Base-by-base conservation (phyloP, 768 basidiomycete species). In the Collybia nuda region DNA sequence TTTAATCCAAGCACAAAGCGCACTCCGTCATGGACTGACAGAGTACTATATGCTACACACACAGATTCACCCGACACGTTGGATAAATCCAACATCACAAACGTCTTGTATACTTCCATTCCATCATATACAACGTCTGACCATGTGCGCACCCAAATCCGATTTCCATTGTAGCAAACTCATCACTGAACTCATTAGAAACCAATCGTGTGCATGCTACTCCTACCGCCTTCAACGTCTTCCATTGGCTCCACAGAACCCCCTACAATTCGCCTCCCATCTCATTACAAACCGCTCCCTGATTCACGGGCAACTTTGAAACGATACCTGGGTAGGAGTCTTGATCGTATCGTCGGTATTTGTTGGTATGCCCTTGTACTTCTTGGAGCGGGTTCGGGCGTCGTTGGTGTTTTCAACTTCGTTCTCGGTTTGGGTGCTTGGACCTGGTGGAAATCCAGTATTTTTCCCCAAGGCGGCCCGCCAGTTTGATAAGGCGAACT, bases 11-110 rank as follows among this genome's bases (percentile, higher is more conserved):
- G 89, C 61, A 63, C 67, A 9, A 87, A 82, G 61, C 85, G 96
- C 8, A 77, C 75, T 1, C 95, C 96, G 0, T 84, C 93, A 18
- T 98, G 93, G 90, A 97, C 94, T 23, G 96, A 98, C 67, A 80
- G 96, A 40, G 80, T 98, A 39, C 72, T 98, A 61, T 97, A 93
- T 61, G 78, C 90, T 11, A 90, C 90, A 5, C 74, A 84, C 62
- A 78, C 77, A 18, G 90, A 91, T 64, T 78, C 78, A 2, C 80
- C 81, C 1, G 73, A 78, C 50, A 66, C 66, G 6, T 73, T 74
- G 6, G 71, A 79, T 8, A 60, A 71, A 32, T 82, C 86, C 1
- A 61, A 76, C 50, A 82, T 89, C 53, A 76, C 65, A 2, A 89
- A 86, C 53, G 50, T 90, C 17, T 63, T 91, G 43, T 95, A 95